A percentile compares a stretch with the other conserved stretches of the same genome.
These are phyloP conservation scores for Wickerhamiella sorbophila DNA, from an alignment of 805 yeast species.

Conservation along the genomic window DNA sequence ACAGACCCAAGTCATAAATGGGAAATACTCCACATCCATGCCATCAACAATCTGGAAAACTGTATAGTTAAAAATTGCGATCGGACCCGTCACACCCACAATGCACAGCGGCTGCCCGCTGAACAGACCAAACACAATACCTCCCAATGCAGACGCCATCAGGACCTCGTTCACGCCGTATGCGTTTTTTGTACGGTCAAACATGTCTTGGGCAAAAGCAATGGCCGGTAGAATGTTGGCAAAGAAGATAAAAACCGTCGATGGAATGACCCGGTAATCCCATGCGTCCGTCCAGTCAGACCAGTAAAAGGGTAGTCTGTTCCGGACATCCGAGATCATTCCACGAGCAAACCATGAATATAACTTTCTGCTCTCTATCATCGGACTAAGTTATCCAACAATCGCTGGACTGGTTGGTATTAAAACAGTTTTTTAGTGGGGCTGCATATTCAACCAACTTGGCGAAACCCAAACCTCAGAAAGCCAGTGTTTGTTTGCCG, in stretches of 20 bases:
- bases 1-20: constrained; percentile 92
- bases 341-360: constrained; percentile 25
- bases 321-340: constrained; percentile 36
- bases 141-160: constrained; percentile 73
- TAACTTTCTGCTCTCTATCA: not conserved
- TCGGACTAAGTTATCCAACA: no score
- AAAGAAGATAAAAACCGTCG: constrained; percentile 71
- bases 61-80: constrained; percentile 81
- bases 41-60: constrained; percentile 59
- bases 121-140: constrained; percentile 71
- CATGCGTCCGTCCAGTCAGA: constrained; percentile 75
- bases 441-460: no score
- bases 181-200: constrained; percentile 71
- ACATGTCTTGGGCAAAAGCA: constrained; percentile 96
- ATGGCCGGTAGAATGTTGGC: constrained; percentile 84
- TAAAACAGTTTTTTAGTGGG: no score
- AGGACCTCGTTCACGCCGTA: constrained; percentile 89
- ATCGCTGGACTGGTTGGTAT: no score
- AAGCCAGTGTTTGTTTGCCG: no score
- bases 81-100: constrained; percentile 96
- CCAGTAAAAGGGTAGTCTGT: constrained; percentile 48
- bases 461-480: no score
- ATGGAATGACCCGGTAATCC: constrained; percentile 78
- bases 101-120: constrained; percentile 88
- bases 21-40: constrained; percentile 43